Base-by-base conservation (phyloP, 225 moss, liverwort and hornwort species). In the Neckera pumila region DNA sequence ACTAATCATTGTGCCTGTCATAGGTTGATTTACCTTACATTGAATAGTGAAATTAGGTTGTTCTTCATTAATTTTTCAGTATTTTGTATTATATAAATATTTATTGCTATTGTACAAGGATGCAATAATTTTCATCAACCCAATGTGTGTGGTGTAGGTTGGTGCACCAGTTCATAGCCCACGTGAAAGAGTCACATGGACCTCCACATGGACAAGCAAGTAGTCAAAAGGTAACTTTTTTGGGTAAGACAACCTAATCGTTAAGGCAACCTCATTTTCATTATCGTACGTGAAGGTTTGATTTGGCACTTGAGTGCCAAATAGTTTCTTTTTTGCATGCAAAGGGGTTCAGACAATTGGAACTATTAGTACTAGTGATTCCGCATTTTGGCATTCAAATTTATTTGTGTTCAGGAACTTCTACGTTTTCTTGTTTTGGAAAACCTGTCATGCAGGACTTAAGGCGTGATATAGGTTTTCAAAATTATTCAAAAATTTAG, bases 81-180 rank as follows among this genome's bases (percentile, higher is more conserved):
- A 25, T 40, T 70, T 36, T 40, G 20, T 8, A 70, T 2, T 4
- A 14, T 25, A 22, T 22, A n/a, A 66, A 5, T 69, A n/a, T n/a
- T 69, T 38, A 12, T 38, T 38, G 6, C 38, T 38, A 38, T 38
- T 69, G 23, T 69, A 25, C 8, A 40, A 40, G 8, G 5, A 8
- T 70, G 40, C 8, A 40, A 40, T 25, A 40, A 40, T 38, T 69
- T 63, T 38, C 22, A 69, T 69, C 2, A 38, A 14, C 0, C 25
- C 4, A 25, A 40, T 66, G 11, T 36, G 3, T 65, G 18, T 66
- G 11, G 10, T 2, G 20, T 70, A 2, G 9, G 1, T 40, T 40
- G 25, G 5, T 69, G 23, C 4, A 23, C 1, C 4, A 8, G 7
- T 12, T 40, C 0, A 7, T 5, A 53, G 3, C 0, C 26, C 4